Base-by-base conservation (phyloP, 2,329 filamentous ascomycete genomes). In the Aspergillus brunneoviolaceus region DNA sequence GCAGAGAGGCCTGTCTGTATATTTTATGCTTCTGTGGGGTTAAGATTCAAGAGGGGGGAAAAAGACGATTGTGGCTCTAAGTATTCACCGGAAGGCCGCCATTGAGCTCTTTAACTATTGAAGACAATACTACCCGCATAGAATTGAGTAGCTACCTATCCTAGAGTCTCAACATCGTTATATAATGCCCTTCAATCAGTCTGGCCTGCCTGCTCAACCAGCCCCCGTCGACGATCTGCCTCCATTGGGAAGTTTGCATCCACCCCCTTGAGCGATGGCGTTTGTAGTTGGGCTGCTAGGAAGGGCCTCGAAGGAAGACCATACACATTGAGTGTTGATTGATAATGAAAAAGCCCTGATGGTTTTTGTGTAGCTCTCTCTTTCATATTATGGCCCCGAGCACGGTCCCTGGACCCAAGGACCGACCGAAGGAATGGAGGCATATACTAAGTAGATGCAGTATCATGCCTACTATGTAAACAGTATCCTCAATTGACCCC, bases 171-270 rank as follows among this genome's bases (percentile, higher is more conserved):
- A 33, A 23, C 25, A 29, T 19, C 21, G 42, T 31, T 48, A 55
- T 55, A 31, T 35, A 19, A 55, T 55, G 53, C 39, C 52, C 14
- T 19, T 33, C 53, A 12, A 48, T 29, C 27, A n/a, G 33, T 7
- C 6, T 12, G 35, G 31, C 42, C 57, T 49, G 56, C 56, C 57
- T 54, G 50, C 35, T 51, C 9, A 29, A 62, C 60, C 62, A 63
- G 51, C 59, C 62, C 61, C 57, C 59, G 62, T 42, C 51, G 62
- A 59, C 60, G 60, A 62, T 64, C 60, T 55, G 51, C 53, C 42
- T 60, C 55, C 29, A 55, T 55, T 49, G 42, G 45, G 53, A 49
- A 55, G 19, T 33, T 27, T 39, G 19, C 35, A 33, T 23, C 39
- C 27, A 21, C 27, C 53, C 53, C 53, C 53, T 55, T 55, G 45